Evolutionary conservation across 2,329 filamentous ascomycete genomes (phyloP).

Genomic region (Lasiodiplodia sp.): DNA sequence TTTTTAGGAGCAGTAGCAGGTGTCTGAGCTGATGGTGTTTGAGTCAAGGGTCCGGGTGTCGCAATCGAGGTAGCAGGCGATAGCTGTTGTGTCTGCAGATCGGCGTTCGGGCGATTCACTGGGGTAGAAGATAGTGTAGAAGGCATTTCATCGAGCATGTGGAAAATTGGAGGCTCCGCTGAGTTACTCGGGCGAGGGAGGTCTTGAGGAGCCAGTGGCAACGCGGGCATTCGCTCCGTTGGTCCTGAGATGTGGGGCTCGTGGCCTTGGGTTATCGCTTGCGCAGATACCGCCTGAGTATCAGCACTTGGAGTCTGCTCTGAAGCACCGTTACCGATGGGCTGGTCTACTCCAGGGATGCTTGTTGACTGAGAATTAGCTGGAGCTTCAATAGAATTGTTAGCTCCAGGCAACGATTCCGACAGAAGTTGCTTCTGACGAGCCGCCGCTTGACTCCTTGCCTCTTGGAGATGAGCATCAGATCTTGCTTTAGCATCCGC

Average conservation of each 20-base stretch:
- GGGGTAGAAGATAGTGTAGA: neutral
- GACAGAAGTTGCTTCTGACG: neutral
- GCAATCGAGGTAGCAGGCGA: too few species aligned
- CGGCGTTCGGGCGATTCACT: neutral
- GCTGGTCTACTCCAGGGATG: neutral
- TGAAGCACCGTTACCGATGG: neutral
- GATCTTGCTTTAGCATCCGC: conserved; percentile 2
- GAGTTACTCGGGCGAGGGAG: neutral
- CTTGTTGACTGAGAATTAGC: too few species aligned
- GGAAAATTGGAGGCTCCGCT: conserved; percentile 15
- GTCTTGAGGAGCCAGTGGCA: neutral
- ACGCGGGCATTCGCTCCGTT: neutral
- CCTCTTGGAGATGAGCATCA: neutral
- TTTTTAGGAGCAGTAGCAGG: conserved; percentile 26
- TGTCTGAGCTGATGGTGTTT: neutral
- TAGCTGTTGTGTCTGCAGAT: too few species aligned
- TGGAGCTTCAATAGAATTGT: too few species aligned
- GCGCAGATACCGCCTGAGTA: neutral
- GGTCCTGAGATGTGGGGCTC: neutral
- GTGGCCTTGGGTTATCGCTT: neutral
- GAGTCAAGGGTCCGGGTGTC: neutral
- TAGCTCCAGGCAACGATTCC: neutral
- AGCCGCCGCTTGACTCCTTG: neutral
- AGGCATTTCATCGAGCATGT: conserved; percentile 20
- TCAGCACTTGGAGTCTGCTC: neutral